These are phyloP conservation scores for Lachancea dasiensis DNA, from an alignment of 805 yeast genomes.

Conservation along the genomic window DNA sequence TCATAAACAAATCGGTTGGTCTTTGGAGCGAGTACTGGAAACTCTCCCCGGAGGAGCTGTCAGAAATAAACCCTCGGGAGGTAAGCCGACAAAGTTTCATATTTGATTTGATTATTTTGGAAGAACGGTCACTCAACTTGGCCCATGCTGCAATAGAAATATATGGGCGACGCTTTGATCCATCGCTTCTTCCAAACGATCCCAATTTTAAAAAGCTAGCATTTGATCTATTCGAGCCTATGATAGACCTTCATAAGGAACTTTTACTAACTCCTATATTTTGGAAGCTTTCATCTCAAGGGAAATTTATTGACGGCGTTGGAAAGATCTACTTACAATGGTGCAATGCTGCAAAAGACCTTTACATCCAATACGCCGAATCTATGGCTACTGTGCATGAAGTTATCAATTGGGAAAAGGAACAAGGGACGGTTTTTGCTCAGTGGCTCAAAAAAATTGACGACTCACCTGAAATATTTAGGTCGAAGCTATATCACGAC, in stretches of 20 bases:
- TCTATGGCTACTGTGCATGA: constrained; percentile 56
- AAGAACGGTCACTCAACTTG: constrained; percentile 62
- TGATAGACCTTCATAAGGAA: constrained; percentile 50
- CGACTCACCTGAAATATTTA: constrained; percentile 39
- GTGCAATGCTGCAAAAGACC: constrained; percentile 50
- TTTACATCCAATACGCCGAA: constrained; percentile 55
- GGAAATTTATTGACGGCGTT: constrained; percentile 58
- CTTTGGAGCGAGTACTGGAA: constrained; percentile 70
- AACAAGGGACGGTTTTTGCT: constrained; percentile 41
- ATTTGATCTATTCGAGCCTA: constrained; percentile 47
- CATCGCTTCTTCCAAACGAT: constrained; percentile 43
- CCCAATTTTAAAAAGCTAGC: constrained; percentile 56
- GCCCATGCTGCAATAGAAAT: constrained; percentile 58
- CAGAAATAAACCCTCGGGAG: constrained; percentile 44
- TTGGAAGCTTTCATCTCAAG: constrained; percentile 51
- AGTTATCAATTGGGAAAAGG: constrained; percentile 43
- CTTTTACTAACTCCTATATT: constrained; percentile 53
- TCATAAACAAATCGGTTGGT: constrained; percentile 34
- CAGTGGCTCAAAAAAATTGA: constrained; percentile 52
- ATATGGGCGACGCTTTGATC: constrained; percentile 41
- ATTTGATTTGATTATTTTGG: constrained; percentile 67
- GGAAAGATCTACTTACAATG: constrained; percentile 61
- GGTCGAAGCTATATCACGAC: constrained; percentile 43
- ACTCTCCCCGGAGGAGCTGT: constrained; percentile 47
- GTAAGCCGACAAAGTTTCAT: constrained; percentile 67